Base-by-base conservation (phyloP, 192 early-diverging fungal genomes). In the Entomortierella chlamydospora region DNA sequence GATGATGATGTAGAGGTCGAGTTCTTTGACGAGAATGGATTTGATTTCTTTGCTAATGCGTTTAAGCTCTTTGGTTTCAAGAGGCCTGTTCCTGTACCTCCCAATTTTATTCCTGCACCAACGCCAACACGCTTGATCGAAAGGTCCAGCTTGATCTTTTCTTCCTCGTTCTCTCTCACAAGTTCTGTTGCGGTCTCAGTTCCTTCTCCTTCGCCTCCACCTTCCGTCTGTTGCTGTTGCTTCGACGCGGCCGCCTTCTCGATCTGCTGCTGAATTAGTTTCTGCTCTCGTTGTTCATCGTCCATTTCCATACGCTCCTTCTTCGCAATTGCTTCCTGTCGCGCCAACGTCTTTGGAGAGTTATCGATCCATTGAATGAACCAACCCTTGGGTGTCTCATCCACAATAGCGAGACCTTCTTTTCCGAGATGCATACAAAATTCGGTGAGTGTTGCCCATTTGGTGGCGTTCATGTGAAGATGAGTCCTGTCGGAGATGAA, bases 391-490 rank as follows among this genome's bases (percentile, higher is more conserved):
- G 92, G 91, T 0, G 95, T 93, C 57, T 98, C 96, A 67, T 98
- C 96, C 13, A 98, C 95, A 49, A 85, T 82, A 57, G 91, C 91
- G 28, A 93, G 85, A 9, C 97, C 96, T 70, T 95, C 88, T 57
- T 87, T 87, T 2, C 96, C 97, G 42, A 99, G 76, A 72, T 94
- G 84, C 83, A 92, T 95, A 49, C 91, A 88, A 81, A 97, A 99
- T 47, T 95, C 95, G 8, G 92, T 86, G 31, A 99, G 82, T n/a
- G 95, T 88, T 5, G 90, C 84, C 98, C 98, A 99, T 57, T 88
- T 78, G 0, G 98, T 99, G 2, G 96, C 85, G 69, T 98, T 99
- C 96, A 99, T 97, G 71, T 99, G 98, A 47, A 96, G 66, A 82
- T 99, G 98, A 56, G 94, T 85, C 31, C 92, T 83, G 80, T 99